Percentiles rank a stretch among this genome's conserved stretches.
Conservation (phyloP, 441 rosid species). For the Pelargonium fulgidum region DNA sequence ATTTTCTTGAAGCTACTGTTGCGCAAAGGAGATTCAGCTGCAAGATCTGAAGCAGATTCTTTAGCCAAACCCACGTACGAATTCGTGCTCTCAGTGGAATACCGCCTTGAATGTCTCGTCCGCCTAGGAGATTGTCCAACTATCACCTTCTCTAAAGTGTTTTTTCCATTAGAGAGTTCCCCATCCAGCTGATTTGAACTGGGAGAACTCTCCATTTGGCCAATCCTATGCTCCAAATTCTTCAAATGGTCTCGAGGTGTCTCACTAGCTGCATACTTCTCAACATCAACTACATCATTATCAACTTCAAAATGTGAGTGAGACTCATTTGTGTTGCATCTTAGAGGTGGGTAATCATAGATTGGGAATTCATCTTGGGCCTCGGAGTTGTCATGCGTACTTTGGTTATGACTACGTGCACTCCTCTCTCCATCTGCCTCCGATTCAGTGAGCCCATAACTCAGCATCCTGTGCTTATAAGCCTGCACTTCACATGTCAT, state of each 20-base stretch:
- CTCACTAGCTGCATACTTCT: constrained; percentile 66
- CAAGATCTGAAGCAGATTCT: constrained; percentile 38
- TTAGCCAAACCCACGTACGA: constrained; percentile 38
- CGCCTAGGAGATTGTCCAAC: constrained; percentile 71
- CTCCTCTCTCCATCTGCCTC: constrained; percentile 45
- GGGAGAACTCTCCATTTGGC: constrained; percentile 71
- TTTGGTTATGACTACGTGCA: constrained; percentile 30
- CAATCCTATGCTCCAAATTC: constrained; percentile 65
- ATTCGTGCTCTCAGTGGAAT: constrained; percentile 56
- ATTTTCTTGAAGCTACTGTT: constrained; percentile 45
- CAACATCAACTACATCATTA: constrained; percentile 51
- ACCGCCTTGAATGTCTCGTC: constrained; percentile 45
- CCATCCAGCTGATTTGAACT: constrained; percentile 41
- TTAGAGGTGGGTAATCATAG: constrained; percentile 68
- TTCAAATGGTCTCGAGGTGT: constrained; percentile 52
- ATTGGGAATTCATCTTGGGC: constrained; percentile 41
- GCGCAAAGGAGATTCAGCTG: constrained; percentile 47
- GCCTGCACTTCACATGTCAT: constrained; percentile 77
- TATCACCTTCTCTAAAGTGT: constrained; percentile 57
- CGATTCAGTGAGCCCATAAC: constrained; percentile 63
- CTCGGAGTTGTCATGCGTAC: constrained; percentile 39
- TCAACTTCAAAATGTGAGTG: constrained; percentile 44
- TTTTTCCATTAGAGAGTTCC: constrained; percentile 38
- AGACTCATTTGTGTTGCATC: constrained; percentile 59
- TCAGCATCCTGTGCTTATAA: constrained; percentile 88